A percentile compares a stretch with the other conserved stretches of the same genome.
Conservation (phyloP, 2,329 filamentous ascomycete genomes). For the Alternaria metachromatica region DNA sequence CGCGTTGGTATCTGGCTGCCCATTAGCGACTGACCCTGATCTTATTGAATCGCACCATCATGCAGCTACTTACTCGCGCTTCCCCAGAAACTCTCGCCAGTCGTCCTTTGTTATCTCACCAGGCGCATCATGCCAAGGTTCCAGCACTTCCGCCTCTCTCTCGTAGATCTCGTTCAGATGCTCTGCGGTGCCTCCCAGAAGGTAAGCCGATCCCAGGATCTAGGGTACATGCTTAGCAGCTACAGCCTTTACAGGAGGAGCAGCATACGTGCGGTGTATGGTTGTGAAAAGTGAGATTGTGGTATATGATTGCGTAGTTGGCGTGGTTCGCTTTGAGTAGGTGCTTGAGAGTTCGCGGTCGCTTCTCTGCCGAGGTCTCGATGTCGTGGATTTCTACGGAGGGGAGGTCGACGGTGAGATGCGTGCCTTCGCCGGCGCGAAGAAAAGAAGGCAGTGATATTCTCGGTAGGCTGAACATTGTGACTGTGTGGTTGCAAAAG, state of each 20-base stretch:
- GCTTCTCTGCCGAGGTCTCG: slow-evolving; percentile 79
- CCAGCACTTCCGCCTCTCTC: slow-evolving; percentile 71
- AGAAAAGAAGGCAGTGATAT: slow-evolving; percentile 31
- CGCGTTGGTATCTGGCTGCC: slow-evolving; percentile 74
- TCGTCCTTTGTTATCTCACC: slow-evolving; percentile 82
- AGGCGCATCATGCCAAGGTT: slow-evolving; percentile 83
- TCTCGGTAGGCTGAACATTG: slow-evolving; percentile 34
- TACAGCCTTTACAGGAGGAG: slow-evolving; percentile 24
- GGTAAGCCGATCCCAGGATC: slow-evolving; percentile 82
- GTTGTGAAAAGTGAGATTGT: slow-evolving; percentile 78
- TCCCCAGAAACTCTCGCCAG: slow-evolving; percentile 85
- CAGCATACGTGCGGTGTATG: slow-evolving; percentile 73
- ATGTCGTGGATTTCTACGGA: slow-evolving; percentile 78
- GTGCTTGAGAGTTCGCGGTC: slow-evolving; percentile 85
- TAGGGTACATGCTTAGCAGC: slow-evolving; percentile 47
- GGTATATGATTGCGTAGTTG: slow-evolving; percentile 84
- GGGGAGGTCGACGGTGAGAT: slow-evolving; percentile 59
- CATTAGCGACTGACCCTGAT: slow-evolving; percentile 16
- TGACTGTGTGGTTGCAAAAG: slow-evolving; percentile 9
- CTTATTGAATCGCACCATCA: neutral
- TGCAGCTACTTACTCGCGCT: slow-evolving; percentile 61
- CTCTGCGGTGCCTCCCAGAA: slow-evolving; percentile 76
- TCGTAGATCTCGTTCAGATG: slow-evolving; percentile 86
- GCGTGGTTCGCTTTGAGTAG: slow-evolving; percentile 89
- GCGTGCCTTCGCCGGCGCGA: slow-evolving; percentile 19